Evolutionary conservation across 371 early-diverging fungal genomes (phyloP).

Genomic region (Nematocida displodere): DNA sequence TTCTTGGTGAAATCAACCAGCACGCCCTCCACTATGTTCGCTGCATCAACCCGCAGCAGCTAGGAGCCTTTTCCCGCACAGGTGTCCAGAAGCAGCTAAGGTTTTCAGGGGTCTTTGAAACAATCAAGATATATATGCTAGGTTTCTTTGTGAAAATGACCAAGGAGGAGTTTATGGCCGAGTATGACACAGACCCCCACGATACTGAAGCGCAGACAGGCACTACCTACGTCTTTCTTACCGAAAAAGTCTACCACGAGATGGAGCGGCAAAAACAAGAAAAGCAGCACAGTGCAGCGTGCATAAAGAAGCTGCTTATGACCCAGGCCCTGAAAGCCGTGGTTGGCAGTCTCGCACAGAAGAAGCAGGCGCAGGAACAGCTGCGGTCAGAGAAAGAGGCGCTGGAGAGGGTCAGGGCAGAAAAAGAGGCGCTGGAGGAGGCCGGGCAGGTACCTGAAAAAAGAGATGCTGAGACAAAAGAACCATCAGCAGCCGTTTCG

Average conservation of each 20-base stretch:
- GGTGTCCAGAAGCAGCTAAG: slow-evolving; percentile 65
- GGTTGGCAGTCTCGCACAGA: no score
- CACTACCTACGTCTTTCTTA: slow-evolving; percentile 35
- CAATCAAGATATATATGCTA: slow-evolving; percentile 87
- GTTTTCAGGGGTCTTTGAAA: slow-evolving; percentile 69
- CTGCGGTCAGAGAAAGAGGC: neutral
- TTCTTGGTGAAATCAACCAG: slow-evolving; percentile 82
- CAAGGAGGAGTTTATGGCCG: slow-evolving; percentile 78
- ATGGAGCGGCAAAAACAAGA: slow-evolving; percentile 7
- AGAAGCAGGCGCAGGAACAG: neutral
- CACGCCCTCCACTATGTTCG: slow-evolving; percentile 92
- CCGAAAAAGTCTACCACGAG: neutral
- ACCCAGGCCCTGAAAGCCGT: neutral
- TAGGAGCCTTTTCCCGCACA: slow-evolving; percentile 79
- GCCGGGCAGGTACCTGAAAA: neutral
- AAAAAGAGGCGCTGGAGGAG: neutral
- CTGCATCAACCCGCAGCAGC: slow-evolving; percentile 93
- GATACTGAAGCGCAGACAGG: slow-evolving; percentile 7
- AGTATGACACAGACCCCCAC: slow-evolving; percentile 65
- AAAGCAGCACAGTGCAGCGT: neutral
- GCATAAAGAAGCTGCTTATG: neutral
- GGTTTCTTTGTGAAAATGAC: slow-evolving; percentile 84
- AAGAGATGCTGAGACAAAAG: neutral
- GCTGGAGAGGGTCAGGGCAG: neutral
- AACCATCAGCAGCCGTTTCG: neutral